Evolutionary conservation across 2,329 filamentous ascomycete genomes (phyloP).

Genomic region (Raffaelea deltoideospora): DNA sequence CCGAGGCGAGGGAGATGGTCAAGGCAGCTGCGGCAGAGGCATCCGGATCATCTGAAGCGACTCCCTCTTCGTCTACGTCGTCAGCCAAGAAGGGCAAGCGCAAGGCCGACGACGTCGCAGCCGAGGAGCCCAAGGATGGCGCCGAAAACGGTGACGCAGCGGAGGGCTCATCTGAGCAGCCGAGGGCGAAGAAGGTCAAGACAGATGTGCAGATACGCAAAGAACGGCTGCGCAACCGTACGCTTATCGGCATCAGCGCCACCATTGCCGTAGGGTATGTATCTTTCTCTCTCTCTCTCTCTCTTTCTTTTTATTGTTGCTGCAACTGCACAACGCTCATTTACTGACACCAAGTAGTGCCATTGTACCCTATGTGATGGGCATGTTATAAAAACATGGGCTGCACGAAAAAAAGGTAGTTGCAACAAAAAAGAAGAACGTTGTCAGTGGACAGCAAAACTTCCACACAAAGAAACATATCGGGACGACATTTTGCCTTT

Average conservation of each 20-base stretch:
- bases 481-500: too few species aligned
- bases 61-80: too few species aligned
- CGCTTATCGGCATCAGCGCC: slow-evolving; percentile 71
- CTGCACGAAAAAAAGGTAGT: not conserved
- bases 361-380: slow-evolving; percentile 13
- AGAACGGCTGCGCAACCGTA: slow-evolving; percentile 73
- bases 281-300: not conserved
- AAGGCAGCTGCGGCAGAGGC: slow-evolving; percentile 30
- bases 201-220: slow-evolving; percentile 71
- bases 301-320: not conserved
- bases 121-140: slow-evolving; percentile 50
- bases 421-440: not conserved
- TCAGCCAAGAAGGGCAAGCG: slow-evolving; percentile 48
- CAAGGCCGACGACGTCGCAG: slow-evolving; percentile 56
- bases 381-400: slow-evolving; percentile 11
- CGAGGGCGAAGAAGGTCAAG: slow-evolving; percentile 54
- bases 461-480: not conserved
- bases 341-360: slow-evolving; percentile 7
- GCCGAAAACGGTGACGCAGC: slow-evolving; percentile 29
- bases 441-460: not conserved
- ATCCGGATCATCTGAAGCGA: too few species aligned
- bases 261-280: slow-evolving; percentile 85
- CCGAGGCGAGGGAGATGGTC: slow-evolving; percentile 79
- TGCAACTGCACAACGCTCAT: too few species aligned
- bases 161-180: slow-evolving; percentile 4